These are phyloP conservation scores for Colletotrichum eremochloae DNA, from an alignment of 2,329 filamentous ascomycete genomes.

Conservation along the genomic window DNA sequence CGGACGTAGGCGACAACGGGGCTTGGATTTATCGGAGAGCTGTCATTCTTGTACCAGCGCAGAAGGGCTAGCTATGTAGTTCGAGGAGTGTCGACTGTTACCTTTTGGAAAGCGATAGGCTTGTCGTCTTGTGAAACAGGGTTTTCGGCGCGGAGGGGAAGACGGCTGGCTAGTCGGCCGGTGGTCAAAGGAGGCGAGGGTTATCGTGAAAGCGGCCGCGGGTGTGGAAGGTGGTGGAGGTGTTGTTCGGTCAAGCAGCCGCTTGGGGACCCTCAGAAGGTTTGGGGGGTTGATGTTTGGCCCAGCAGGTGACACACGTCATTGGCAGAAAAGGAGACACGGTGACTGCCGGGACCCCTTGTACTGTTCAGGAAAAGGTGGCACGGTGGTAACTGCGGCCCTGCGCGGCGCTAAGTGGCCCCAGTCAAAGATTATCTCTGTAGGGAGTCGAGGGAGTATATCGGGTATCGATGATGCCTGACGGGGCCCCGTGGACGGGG, in stretches of 20 bases:
- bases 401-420: constrained; percentile 40
- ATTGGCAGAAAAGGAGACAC: constrained; percentile 43
- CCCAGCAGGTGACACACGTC: constrained; percentile 42
- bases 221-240: constrained; percentile 32
- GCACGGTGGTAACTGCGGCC: constrained; percentile 41
- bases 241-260: constrained; percentile 40
- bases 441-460: constrained; percentile 19
- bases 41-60: constrained; percentile 41
- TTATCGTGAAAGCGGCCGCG: constrained; percentile 15
- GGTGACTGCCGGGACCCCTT: constrained; percentile 42
- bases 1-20: constrained; percentile 29
- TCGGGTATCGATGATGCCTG: constrained; percentile 42
- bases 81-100: constrained; percentile 3
- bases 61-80: constrained; percentile 28
- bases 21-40: constrained; percentile 30
- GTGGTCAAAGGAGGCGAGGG: constrained; percentile 11
- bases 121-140: background rate
- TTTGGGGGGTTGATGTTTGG: constrained; percentile 42
- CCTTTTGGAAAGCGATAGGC: constrained; percentile 7
- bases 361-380: constrained; percentile 39
- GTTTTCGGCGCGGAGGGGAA: background rate
- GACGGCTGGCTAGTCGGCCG: constrained; percentile 1
- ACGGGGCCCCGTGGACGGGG: constrained; percentile 26
- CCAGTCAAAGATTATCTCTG: constrained; percentile 23
- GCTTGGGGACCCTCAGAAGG: constrained; percentile 41